Percentiles rank a stretch among this genome's conserved stretches.
phyloP scores from a whole-genome alignment of 257 asterid species.

The Fraxinus anomala region DNA sequence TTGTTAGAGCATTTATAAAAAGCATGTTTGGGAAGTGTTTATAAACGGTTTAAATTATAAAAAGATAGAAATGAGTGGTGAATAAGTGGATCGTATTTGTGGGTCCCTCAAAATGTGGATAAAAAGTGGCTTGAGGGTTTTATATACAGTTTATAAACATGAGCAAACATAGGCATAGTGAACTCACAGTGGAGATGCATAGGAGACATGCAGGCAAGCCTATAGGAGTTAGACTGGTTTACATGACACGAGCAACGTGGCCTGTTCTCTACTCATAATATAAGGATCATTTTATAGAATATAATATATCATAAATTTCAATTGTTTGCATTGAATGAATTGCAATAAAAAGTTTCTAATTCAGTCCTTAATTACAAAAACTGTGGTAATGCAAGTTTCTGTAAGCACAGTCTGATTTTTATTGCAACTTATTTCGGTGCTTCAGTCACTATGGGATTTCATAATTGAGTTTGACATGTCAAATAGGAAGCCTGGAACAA shows the following conservation, averaged over 20 bases:
- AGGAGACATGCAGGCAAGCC: background rate
- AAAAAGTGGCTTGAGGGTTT: too few species aligned
- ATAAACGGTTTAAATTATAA: too few species aligned
- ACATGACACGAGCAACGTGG: background rate
- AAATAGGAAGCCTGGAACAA: slow-evolving; percentile 98
- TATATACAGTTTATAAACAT: too few species aligned
- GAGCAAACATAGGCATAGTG: background rate
- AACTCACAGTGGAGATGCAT: background rate
- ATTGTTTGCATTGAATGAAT: background rate
- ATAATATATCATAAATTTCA: background rate
- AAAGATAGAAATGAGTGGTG: too few species aligned
- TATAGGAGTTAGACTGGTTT: background rate
- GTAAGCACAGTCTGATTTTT: background rate
- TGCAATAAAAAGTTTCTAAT: background rate
- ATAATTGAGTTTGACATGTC: slow-evolving; percentile 31
- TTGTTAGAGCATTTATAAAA: background rate
- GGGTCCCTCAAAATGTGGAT: too few species aligned
- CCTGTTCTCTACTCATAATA: background rate
- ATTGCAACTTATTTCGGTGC: background rate
- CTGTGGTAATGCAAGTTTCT: background rate
- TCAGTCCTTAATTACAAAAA: background rate
- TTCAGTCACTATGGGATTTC: slow-evolving; percentile 6
- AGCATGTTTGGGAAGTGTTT: background rate
- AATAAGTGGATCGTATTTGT: too few species aligned
- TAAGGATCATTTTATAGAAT: background rate